phyloP scores from a whole-genome alignment of 1,284 basidiomycete species.

The Cryptococcus floricola region DNA sequence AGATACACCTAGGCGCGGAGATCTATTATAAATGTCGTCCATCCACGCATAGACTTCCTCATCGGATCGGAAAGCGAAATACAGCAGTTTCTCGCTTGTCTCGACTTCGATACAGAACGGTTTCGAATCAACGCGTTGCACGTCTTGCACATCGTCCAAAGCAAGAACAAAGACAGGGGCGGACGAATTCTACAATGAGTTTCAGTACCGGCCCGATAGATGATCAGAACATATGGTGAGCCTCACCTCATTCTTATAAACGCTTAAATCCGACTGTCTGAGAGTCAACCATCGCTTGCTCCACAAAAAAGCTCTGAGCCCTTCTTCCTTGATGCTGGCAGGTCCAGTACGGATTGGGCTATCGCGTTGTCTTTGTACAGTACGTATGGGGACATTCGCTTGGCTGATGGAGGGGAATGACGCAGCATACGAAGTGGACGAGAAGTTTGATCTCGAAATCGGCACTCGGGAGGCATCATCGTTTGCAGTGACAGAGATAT shows the following conservation, averaged over 20 bases:
- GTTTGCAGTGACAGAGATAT: neutral
- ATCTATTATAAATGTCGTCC: conserved; percentile 90
- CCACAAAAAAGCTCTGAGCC: conserved; percentile 88
- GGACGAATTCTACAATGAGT: conserved; percentile 29
- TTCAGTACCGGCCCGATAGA: too few relatives aligned
- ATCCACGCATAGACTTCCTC: conserved; percentile 95
- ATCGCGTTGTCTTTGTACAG: conserved; percentile 9
- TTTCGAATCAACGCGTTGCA: conserved; percentile 87
- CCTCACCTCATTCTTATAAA: conserved; percentile 90
- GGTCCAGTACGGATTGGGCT: conserved; percentile 52
- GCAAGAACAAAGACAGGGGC: conserved; percentile 26
- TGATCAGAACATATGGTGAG: neutral
- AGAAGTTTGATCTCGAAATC: conserved; percentile 13
- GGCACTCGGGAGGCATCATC: neutral
- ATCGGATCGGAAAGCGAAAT: conserved; percentile 70
- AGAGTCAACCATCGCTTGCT: conserved; percentile 85
- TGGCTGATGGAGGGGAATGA: conserved; percentile 31
- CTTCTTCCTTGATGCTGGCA: conserved; percentile 83
- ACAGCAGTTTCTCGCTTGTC: conserved; percentile 61
- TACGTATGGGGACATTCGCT: conserved; percentile 5
- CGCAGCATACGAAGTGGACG: conserved; percentile 30
- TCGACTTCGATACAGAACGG: conserved; percentile 86
- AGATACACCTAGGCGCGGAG: conserved; percentile 86
- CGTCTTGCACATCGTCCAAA: conserved; percentile 74
- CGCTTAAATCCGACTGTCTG: conserved; percentile 71